These are phyloP conservation scores for Neofusicoccum laricinum DNA, from an alignment of 2,329 filamentous ascomycete species.

Conservation along the genomic window DNA sequence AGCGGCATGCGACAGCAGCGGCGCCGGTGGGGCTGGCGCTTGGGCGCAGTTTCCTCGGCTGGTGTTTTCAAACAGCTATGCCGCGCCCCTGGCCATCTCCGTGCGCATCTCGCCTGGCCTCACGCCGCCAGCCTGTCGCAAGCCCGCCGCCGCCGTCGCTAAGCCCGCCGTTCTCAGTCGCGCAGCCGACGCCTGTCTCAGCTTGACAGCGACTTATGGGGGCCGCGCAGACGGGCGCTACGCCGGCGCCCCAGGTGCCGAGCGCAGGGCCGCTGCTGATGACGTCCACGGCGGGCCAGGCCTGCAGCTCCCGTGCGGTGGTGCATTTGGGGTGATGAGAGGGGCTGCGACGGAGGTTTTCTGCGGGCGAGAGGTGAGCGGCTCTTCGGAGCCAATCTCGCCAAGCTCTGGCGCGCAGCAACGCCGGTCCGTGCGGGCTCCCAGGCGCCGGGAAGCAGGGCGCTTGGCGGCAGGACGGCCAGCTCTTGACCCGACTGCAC, in stretches of 20 bases:
- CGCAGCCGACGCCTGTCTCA: constrained; percentile 10
- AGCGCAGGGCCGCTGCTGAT: not conserved
- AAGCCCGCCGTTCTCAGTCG: not conserved
- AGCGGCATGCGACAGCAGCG: not conserved
- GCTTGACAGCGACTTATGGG: constrained; percentile 12
- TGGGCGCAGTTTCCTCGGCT: constrained; percentile 5
- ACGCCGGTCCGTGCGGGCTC: too few relatives aligned
- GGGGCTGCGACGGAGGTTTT: not conserved
- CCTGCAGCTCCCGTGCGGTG: not conserved
- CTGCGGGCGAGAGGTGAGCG: not conserved
- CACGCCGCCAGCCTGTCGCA: not conserved
- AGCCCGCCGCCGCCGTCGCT: not conserved
- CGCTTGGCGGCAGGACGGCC: not conserved
- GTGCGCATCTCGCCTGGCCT: constrained; percentile 1
- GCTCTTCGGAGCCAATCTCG: not conserved
- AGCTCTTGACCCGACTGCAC: not conserved
- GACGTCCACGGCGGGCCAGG: not conserved
- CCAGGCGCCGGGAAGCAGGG: too few relatives aligned
- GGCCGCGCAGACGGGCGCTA: not conserved
- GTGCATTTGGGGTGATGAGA: not conserved
- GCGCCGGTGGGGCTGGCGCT: too few relatives aligned
- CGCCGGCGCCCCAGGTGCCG: not conserved
- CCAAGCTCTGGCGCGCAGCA: not conserved
- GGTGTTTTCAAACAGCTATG: constrained; percentile 16
- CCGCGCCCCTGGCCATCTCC: constrained; percentile 12